Conservation (phyloP, 2,329 filamentous ascomycete genomes). For the Penicillium sp. region DNA sequence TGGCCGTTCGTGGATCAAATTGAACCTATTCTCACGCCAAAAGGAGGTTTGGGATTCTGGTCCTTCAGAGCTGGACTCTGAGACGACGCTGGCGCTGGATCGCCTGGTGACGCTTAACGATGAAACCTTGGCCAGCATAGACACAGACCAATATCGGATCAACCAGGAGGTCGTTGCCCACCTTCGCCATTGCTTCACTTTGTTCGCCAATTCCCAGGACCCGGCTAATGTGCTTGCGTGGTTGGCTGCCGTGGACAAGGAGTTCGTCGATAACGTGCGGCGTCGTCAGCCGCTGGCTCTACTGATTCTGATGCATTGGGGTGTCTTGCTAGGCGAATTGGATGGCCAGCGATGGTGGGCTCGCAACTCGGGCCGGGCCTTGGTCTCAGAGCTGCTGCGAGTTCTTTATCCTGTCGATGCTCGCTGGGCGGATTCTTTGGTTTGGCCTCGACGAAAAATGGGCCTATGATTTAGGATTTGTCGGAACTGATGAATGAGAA, state of each 20-base stretch:
- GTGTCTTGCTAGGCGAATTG: conserved; percentile 36
- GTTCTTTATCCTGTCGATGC: conserved; percentile 24
- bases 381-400: conserved; percentile 33
- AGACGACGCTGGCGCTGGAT: conserved; percentile 32
- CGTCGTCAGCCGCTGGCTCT: conserved; percentile 36
- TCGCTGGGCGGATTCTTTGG: conserved; percentile 31
- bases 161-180: conserved; percentile 34
- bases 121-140: conserved; percentile 28
- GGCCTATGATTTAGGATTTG: conserved; percentile 27
- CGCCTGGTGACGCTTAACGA: conserved; percentile 35
- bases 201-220: conserved; percentile 29
- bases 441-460: conserved; percentile 38
- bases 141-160: conserved; percentile 34
- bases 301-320: conserved; percentile 43
- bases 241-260: conserved; percentile 37
- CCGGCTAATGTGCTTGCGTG: conserved; percentile 39
- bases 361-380: conserved; percentile 34
- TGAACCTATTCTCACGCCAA: conserved; percentile 55
- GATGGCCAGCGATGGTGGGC: conserved; percentile 42
- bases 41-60: conserved; percentile 50
- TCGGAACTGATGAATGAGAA: conserved; percentile 2
- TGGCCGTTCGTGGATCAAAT: conserved; percentile 49
- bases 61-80: conserved; percentile 25
- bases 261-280: conserved; percentile 36
- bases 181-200: conserved; percentile 34